Conservation (phyloP, 176 grass and related monocot species). For the Chrysopogon serrulatus region DNA sequence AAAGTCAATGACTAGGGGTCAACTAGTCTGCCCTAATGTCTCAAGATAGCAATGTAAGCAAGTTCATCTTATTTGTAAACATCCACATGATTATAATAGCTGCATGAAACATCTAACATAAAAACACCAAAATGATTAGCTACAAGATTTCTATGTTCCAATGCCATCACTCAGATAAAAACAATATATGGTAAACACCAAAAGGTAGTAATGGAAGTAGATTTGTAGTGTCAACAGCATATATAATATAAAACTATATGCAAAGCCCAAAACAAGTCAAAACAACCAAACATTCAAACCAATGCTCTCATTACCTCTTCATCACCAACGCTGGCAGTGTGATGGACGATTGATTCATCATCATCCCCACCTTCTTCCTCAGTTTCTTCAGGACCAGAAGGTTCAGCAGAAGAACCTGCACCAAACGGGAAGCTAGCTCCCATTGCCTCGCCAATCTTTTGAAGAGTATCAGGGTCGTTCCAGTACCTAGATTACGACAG, state of each 20-base stretch:
- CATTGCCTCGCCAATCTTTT: slow-evolving; percentile 97
- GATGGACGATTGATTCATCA: slow-evolving; percentile 84
- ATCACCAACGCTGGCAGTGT: slow-evolving; percentile 84
- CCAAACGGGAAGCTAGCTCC: slow-evolving; percentile 62
- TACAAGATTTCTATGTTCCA: not conserved
- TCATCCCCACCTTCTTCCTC: slow-evolving; percentile 65
- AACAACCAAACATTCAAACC: not conserved
- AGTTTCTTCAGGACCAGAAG: slow-evolving; percentile 65
- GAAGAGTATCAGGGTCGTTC: slow-evolving; percentile 90
- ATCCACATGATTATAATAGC: not conserved
- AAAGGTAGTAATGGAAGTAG: not conserved
- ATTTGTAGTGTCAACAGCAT: not conserved
- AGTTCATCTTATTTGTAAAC: slow-evolving; percentile 3
- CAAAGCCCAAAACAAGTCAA: not conserved
- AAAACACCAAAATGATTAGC: slow-evolving; percentile 1
- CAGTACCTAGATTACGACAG: slow-evolving; percentile 65
- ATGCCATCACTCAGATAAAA: not conserved
- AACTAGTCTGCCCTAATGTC: not conserved
- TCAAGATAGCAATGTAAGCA: not conserved
- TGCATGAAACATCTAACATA: not conserved
- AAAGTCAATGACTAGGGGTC: not conserved
- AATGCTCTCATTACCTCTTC: slow-evolving; percentile 42
- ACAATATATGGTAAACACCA: not conserved
- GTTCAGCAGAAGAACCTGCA: slow-evolving; percentile 40
- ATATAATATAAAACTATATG: slow-evolving; percentile 19